Conservation (phyloP, 805 yeast genomes). For the Zygoascus tannicola region DNA sequence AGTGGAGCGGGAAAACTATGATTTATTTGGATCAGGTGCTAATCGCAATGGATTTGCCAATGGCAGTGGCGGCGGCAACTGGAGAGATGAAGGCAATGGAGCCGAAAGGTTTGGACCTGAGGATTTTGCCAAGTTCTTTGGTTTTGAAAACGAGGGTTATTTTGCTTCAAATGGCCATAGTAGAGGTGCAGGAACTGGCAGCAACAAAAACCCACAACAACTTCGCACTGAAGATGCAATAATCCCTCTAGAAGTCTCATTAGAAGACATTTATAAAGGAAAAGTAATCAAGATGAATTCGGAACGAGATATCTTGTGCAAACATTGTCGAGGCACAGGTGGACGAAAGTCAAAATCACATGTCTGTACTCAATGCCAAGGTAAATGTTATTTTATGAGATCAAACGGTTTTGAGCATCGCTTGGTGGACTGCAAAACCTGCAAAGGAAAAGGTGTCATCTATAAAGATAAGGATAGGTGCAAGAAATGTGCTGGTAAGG, state of each 20-base stretch:
- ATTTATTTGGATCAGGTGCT: slow-evolving; percentile 25
- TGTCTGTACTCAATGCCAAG: slow-evolving; percentile 61
- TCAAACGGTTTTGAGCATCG: slow-evolving; percentile 56
- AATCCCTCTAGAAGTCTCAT: slow-evolving; percentile 52
- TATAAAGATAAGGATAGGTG: slow-evolving; percentile 63
- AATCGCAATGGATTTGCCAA: slow-evolving; percentile 17
- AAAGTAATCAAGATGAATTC: slow-evolving; percentile 66
- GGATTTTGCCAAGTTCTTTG: slow-evolving; percentile 67
- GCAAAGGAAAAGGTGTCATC: slow-evolving; percentile 62
- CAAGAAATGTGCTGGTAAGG: slow-evolving; percentile 61
- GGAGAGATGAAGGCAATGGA: slow-evolving; percentile 27
- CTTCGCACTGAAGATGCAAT: slow-evolving; percentile 53
- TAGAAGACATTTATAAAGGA: slow-evolving; percentile 74
- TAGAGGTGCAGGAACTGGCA: slow-evolving; percentile 13
- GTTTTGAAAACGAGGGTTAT: slow-evolving; percentile 2
- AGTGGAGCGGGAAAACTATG: slow-evolving; percentile 28
- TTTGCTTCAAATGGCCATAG: slow-evolving; percentile 5
- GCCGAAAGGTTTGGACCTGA: slow-evolving; percentile 45
- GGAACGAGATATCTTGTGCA: slow-evolving; percentile 64
- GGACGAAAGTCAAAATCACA: slow-evolving; percentile 46
- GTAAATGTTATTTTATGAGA: slow-evolving; percentile 54
- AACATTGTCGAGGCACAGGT: slow-evolving; percentile 72
- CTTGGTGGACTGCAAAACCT: slow-evolving; percentile 50
- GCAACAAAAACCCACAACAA: slow-evolving; percentile 15
- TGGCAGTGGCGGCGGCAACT: slow-evolving; percentile 23